Evolutionary conservation across 2,329 filamentous ascomycete genomes (phyloP).

Genomic region (Curvularia lunata): DNA sequence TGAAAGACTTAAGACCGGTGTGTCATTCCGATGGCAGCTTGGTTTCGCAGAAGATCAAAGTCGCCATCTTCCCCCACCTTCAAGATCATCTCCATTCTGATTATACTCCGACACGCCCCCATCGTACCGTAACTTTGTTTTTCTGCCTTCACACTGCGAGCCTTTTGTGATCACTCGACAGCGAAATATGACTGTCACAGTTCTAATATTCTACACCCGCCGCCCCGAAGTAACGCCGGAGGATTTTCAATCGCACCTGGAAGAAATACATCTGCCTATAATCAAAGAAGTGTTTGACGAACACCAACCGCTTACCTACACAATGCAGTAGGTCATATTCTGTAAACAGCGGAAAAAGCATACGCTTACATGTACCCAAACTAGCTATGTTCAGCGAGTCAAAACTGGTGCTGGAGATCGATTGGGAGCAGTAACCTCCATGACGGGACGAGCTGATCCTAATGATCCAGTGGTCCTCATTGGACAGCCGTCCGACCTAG

Average conservation of each 20-base stretch:
- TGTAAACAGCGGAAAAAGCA: neutral
- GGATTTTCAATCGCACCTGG: constrained; percentile 27
- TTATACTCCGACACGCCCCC: neutral
- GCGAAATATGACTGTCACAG: constrained; percentile 20
- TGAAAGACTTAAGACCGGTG: constrained; percentile 8
- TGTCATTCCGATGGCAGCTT: constrained; percentile 2
- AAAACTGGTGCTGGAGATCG: constrained; percentile 27
- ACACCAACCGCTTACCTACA: constrained; percentile 15
- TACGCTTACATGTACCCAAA: neutral
- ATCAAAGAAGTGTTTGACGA: constrained; percentile 26
- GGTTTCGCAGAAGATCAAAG: neutral
- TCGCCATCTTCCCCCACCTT: neutral
- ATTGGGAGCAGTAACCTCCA: constrained; percentile 23
- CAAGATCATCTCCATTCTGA: neutral
- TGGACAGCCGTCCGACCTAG: constrained; percentile 24
- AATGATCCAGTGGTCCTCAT: constrained; percentile 29
- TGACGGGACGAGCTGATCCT: constrained; percentile 15
- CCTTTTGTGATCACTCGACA: neutral
- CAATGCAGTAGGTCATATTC: constrained; percentile 3
- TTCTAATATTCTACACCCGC: constrained; percentile 27
- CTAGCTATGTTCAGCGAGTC: constrained; percentile 23
- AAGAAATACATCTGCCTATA: constrained; percentile 23
- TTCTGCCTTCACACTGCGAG: neutral
- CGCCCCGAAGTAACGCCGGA: constrained; percentile 25
- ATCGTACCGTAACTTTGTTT: neutral